phyloP scores from a whole-genome alignment of 1,139 yeast genomes.

The Kurtzmaniella natalensis region DNA sequence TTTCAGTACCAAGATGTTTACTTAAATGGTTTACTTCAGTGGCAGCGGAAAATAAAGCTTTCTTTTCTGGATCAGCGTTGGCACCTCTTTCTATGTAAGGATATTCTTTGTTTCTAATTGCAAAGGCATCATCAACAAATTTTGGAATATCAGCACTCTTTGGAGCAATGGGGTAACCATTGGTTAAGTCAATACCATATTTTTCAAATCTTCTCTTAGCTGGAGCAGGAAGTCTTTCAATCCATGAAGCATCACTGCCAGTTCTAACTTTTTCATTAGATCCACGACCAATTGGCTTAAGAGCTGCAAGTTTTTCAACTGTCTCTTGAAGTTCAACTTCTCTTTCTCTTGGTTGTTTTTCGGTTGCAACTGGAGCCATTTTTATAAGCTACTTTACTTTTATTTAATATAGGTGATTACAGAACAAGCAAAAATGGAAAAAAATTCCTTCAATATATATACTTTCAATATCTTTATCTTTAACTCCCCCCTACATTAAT shows the following conservation, averaged over 20 bases:
- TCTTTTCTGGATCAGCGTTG: constrained; percentile 41
- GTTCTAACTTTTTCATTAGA: constrained; percentile 1
- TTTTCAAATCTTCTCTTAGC: constrained; percentile 27
- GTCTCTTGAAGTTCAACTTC: constrained; percentile 13
- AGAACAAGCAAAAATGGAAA: too few relatives aligned
- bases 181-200: constrained; percentile 33
- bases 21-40: constrained; percentile 35
- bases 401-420: too few relatives aligned
- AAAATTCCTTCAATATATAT: too few relatives aligned
- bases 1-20: constrained; percentile 40
- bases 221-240: constrained; percentile 25
- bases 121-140: constrained; percentile 38
- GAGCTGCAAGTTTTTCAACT: constrained; percentile 15
- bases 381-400: too few relatives aligned
- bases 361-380: constrained; percentile 2
- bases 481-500: too few relatives aligned
- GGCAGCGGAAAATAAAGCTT: constrained; percentile 39
- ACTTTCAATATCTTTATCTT: too few relatives aligned
- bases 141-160: constrained; percentile 24
- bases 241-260: constrained; percentile 9
- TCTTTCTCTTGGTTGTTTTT: not conserved
- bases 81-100: constrained; percentile 33
- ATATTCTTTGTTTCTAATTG: constrained; percentile 27
- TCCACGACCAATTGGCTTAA: constrained; percentile 14
- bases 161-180: constrained; percentile 38